Percentiles rank a stretch among this genome's conserved stretches.
These are phyloP conservation scores for Stephanodiscus triporus DNA, from an alignment of 108 stramenopile genomes.

Conservation along the genomic window DNA sequence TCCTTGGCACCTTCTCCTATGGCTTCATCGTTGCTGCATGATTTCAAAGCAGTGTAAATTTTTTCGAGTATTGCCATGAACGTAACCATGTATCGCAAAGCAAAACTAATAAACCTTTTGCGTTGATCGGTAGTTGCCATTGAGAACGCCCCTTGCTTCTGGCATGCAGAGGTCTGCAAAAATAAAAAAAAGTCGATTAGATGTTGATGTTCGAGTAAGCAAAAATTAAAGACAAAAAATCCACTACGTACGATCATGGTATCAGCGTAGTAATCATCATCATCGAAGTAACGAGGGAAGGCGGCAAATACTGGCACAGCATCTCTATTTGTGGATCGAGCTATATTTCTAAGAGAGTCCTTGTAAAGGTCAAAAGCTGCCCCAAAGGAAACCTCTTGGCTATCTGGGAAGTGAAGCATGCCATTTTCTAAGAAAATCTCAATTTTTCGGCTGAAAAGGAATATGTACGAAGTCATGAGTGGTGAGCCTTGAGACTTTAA, in stretches of 20 bases:
- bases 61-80: conserved; percentile 70
- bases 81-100: conserved; percentile 64
- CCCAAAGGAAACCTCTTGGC: conserved; percentile 13
- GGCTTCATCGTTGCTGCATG: conserved; percentile 45
- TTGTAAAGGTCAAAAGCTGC: conserved; percentile 71
- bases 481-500: not conserved
- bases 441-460: conserved; percentile 3
- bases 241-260: conserved; percentile 53
- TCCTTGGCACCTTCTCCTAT: conserved; percentile 15
- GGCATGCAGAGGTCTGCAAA: conserved; percentile 30
- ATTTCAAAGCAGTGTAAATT: conserved; percentile 59
- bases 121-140: conserved; percentile 60
- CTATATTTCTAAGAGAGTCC: conserved; percentile 50
- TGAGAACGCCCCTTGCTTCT: conserved; percentile 23
- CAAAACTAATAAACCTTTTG: conserved; percentile 51
- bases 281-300: conserved; percentile 64
- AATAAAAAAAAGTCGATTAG: not conserved
- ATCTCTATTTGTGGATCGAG: conserved; percentile 59
- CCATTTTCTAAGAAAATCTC: conserved; percentile 45
- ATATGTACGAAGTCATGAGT: not conserved
- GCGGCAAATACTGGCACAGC: conserved; percentile 67
- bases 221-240: not conserved
- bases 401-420: conserved; percentile 33
- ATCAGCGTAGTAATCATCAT: conserved; percentile 68
- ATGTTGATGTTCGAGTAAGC: not conserved